These are phyloP conservation scores for Catunica adiposa DNA, from an alignment of 2,329 filamentous ascomycete species.

Conservation along the genomic window DNA sequence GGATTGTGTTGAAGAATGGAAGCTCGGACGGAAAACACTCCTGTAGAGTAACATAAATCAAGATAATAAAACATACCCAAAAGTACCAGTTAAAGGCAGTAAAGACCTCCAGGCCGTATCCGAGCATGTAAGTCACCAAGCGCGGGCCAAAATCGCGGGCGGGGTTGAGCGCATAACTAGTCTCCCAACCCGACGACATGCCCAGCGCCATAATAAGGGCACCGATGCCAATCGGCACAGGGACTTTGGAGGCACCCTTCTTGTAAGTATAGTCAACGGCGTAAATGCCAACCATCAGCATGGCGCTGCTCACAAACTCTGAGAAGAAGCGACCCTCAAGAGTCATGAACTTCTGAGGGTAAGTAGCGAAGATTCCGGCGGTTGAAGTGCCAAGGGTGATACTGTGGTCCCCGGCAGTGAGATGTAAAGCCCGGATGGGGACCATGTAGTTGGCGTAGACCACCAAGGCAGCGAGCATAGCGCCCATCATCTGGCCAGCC, in stretches of 20 bases:
- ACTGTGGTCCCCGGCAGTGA: constrained; percentile 41
- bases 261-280: constrained; percentile 40
- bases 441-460: constrained; percentile 48
- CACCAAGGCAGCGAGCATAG: constrained; percentile 43
- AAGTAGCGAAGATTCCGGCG: constrained; percentile 57
- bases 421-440: constrained; percentile 49
- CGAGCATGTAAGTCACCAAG: constrained; percentile 48
- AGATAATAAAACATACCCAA: constrained; percentile 29
- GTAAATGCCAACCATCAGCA: constrained; percentile 58
- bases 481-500: constrained; percentile 49
- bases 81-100: constrained; percentile 53
- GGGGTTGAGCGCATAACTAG: constrained; percentile 58
- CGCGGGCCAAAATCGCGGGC: constrained; percentile 57
- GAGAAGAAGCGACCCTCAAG: constrained; percentile 53
- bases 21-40: constrained; percentile 8
- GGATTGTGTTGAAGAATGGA: neutral
- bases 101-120: constrained; percentile 53
- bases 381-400: constrained; percentile 42
- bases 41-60: neutral
- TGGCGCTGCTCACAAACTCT: constrained; percentile 50
- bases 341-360: constrained; percentile 51
- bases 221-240: constrained; percentile 44
- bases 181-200: constrained; percentile 63
- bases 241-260: constrained; percentile 36
- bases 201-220: constrained; percentile 61